Base-by-base conservation (phyloP, 768 basidiomycete species). In the Pleurotus ostreatus region DNA sequence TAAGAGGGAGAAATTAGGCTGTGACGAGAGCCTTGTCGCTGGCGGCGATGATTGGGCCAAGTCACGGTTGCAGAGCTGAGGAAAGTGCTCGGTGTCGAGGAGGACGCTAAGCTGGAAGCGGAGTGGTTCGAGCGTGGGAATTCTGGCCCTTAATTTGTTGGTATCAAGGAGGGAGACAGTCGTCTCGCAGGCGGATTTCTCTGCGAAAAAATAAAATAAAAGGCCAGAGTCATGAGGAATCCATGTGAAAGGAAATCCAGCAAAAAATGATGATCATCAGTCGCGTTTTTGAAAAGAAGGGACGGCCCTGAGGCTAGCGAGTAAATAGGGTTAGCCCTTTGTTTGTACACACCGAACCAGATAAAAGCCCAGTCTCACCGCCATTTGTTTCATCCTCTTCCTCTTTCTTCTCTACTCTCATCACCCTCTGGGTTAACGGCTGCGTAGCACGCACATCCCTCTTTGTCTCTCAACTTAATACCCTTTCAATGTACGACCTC, bases 371-470 rank as follows among this genome's bases (percentile, higher is more conserved):
- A 15, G 7, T 41, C 51, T 22, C 37, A 43, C 59, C 68, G 67
- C 64, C 70, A 73, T 68, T 68, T 63, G 73, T 71, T 63, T 61
- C 62, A 63, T 69, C 74, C 72, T 69, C 70, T 66, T 74, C 72
- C 78, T 72, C 73, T 76, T 79, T 79, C 80, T 80, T 78, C 73
- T 78, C 78, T 78, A 53, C 76, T 80, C 79, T 80, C 77, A 77
- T 70, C 71, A 74, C 66, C 46, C 62, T 66, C 66, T 66, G 74
- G 75, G 73, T 70, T 66, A 68, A 71, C 66, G 73, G 72, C 72
- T 75, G 79, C 81, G 78, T 79, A 77, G 77, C 77, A 79, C 77
- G 75, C 77, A 74, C 71, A 75, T 74, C 70, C 75, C 76, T 79
- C 73, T 76, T 79, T 80, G 80, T 81, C 78, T 77, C 80, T 11